Evolutionary conservation across 2,329 filamentous ascomycete species (phyloP).

Genomic region (Fusarium nodosum): DNA sequence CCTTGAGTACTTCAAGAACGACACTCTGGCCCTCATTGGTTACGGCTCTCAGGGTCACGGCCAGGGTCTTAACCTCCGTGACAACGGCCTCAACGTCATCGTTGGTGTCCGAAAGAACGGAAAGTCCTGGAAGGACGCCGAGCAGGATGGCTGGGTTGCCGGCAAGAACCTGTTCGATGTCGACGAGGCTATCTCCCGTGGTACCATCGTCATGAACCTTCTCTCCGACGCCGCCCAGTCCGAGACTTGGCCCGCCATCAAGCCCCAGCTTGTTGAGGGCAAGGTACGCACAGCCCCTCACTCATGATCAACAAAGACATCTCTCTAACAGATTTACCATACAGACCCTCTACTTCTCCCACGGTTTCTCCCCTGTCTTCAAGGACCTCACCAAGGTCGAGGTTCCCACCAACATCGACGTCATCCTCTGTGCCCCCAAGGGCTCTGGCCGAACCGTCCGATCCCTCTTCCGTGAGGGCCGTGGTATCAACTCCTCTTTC

Average conservation of each 20-base stretch:
- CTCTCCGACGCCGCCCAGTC: constrained; percentile 97
- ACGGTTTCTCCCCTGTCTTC: constrained; percentile 99
- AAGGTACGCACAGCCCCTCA: constrained; percentile 75
- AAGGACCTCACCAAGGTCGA: constrained; percentile 99
- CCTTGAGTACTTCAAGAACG: constrained; percentile 99
- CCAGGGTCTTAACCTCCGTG: constrained; percentile 98
- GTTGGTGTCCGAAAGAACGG: constrained; percentile 98
- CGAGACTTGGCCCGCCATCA: constrained; percentile 98
- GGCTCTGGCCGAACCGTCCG: constrained; percentile 98
- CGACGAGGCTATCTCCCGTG: constrained; percentile 92
- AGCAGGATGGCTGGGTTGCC: constrained; percentile 97
- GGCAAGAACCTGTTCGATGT: constrained; percentile 99
- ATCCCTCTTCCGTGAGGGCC: constrained; percentile 98
- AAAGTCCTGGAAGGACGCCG: constrained; percentile 97
- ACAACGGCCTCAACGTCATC: constrained; percentile 99
- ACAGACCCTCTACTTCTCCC: constrained; percentile 99
- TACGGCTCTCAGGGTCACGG: constrained; percentile 99
- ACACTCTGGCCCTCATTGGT: constrained; percentile 98
- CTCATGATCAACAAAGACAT: background rate
- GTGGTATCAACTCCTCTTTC: constrained; percentile 99
- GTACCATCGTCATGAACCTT: constrained; percentile 99
- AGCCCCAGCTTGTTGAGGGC: constrained; percentile 98
- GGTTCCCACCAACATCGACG: constrained; percentile 93
- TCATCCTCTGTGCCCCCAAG: constrained; percentile 99
- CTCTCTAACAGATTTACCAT: constrained; percentile 43